Conservation (phyloP, 192 early-diverging fungal genomes). For the Geranomyces michiganensis region DNA sequence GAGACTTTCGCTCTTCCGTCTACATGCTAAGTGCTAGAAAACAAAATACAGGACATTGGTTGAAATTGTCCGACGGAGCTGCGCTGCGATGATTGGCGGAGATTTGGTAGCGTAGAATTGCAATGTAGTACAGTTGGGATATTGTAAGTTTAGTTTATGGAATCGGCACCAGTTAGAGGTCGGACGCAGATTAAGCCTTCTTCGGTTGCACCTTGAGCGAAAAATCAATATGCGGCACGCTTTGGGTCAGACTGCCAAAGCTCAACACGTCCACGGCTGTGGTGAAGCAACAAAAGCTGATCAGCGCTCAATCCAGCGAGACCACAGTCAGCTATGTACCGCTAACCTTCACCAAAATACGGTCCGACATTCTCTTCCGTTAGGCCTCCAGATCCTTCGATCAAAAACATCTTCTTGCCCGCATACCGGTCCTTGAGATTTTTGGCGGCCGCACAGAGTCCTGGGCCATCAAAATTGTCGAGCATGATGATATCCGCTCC, state of each 20-base stretch:
- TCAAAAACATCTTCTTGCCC: conserved; percentile 62
- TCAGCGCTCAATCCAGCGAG: not conserved
- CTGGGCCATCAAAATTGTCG: conserved; percentile 85
- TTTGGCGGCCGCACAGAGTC: conserved; percentile 65
- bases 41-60: too few species aligned
- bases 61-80: too few species aligned
- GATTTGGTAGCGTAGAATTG: too few species aligned
- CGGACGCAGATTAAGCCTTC: conserved; percentile 2
- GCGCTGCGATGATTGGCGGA: too few species aligned
- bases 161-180: not conserved
- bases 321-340: not conserved
- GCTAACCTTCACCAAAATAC: conserved; percentile 80
- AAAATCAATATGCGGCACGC: conserved; percentile 95
- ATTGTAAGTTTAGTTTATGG: too few species aligned
- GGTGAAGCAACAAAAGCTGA: not conserved
- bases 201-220: conserved; percentile 83
- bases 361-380: conserved; percentile 78
- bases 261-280: conserved; percentile 85
- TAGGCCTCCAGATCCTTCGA: conserved; percentile 96
- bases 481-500: conserved; percentile 98
- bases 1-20: too few species aligned
- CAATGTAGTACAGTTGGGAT: too few species aligned
- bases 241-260: conserved; percentile 91
- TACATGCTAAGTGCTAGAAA: too few species aligned
- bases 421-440: conserved; percentile 78